phyloP scores from a whole-genome alignment of 192 early-diverging fungal species.

The Backusella sp. region DNA sequence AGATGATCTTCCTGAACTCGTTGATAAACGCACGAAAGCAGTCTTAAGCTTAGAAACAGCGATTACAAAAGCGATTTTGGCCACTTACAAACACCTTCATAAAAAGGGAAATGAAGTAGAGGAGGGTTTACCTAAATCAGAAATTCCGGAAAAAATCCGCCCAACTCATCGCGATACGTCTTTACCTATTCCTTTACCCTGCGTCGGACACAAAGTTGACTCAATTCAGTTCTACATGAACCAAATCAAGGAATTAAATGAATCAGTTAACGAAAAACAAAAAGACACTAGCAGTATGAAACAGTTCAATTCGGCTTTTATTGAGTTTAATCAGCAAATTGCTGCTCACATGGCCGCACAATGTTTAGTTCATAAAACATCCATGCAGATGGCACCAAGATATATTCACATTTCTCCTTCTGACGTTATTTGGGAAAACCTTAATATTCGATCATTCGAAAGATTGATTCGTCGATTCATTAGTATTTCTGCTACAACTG shows the following conservation, averaged over 20 bases:
- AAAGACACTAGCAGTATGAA: conserved; percentile 23
- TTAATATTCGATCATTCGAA: conserved; percentile 51
- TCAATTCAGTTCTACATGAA: conserved; percentile 48
- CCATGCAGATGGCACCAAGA: conserved; percentile 63
- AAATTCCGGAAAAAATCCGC: conserved; percentile 43
- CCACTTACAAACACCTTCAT: conserved; percentile 29
- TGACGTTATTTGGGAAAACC: conserved; percentile 84
- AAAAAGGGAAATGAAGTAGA: conserved; percentile 25
- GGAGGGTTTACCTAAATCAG: conserved; percentile 3
- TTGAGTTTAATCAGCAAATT: conserved; percentile 74
- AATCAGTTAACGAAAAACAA: conserved; percentile 42
- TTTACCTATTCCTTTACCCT: conserved; percentile 41
- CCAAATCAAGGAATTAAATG: conserved; percentile 44
- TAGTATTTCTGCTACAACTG: conserved; percentile 48
- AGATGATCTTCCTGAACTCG: conserved; percentile 43
- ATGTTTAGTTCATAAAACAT: conserved; percentile 56
- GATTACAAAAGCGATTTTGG: conserved; percentile 47
- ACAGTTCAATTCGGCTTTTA: conserved; percentile 69
- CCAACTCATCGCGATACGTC: conserved; percentile 52
- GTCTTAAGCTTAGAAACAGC: conserved; percentile 50
- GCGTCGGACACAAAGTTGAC: conserved; percentile 66
- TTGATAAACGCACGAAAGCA: conserved; percentile 50
- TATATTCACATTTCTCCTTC: conserved; percentile 64
- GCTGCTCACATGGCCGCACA: conserved; percentile 80
- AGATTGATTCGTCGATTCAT: conserved; percentile 57